Evolutionary conservation across 2,329 filamentous ascomycete genomes (phyloP).

Genomic region (Aspergillus jensenii): DNA sequence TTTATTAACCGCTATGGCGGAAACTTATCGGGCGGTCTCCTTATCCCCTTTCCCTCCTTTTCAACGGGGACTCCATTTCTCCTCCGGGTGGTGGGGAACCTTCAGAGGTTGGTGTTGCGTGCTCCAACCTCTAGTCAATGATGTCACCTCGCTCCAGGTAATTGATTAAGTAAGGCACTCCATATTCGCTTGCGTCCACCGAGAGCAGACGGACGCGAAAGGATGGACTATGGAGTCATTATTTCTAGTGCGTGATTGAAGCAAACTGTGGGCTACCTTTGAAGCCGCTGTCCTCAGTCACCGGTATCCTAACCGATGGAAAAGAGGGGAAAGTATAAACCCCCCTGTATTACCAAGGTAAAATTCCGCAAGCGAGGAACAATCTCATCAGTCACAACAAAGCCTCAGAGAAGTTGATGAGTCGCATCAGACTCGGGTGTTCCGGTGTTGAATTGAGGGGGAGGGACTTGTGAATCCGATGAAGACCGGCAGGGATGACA

Average conservation of each 20-base stretch:
- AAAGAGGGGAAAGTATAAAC: not conserved
- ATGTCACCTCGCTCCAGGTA: slow-evolving; percentile 18
- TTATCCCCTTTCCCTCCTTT: not conserved
- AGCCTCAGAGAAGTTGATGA: not conserved
- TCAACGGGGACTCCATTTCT: slow-evolving; percentile 6
- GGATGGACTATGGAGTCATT: not conserved
- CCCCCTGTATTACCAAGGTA: not conserved
- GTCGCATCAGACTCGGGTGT: not conserved
- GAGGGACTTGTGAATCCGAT: not conserved
- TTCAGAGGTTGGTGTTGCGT: slow-evolving; percentile 9
- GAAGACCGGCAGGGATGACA: not conserved
- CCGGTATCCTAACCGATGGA: not conserved
- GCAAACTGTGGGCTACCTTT: too few relatives aligned
- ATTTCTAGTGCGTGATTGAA: not conserved
- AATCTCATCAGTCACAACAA: not conserved
- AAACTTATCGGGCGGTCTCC: slow-evolving; percentile 7
- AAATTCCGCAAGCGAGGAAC: not conserved
- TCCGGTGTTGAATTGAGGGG: not conserved
- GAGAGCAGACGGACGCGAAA: not conserved
- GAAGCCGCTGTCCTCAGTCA: not conserved
- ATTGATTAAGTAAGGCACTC: not conserved
- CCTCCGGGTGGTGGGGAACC: slow-evolving; percentile 11
- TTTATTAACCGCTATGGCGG: slow-evolving; percentile 20
- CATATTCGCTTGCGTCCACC: not conserved
- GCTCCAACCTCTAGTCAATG: slow-evolving; percentile 15